phyloP scores from a whole-genome alignment of 2,329 filamentous ascomycete species.

The Colletotrichum plurivorum region DNA sequence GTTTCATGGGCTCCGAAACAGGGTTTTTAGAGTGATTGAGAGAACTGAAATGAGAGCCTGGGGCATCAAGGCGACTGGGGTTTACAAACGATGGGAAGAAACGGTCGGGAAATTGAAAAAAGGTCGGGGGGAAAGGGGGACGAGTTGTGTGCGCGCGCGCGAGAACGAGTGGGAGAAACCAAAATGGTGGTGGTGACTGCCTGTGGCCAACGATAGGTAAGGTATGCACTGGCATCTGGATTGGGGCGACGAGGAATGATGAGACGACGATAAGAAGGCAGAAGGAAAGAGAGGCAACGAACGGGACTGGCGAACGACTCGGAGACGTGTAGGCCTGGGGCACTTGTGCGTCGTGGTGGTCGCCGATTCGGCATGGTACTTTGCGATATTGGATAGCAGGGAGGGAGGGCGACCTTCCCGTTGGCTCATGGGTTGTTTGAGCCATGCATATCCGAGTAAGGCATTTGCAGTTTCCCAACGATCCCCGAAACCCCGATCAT shows the following conservation, averaged over 20 bases:
- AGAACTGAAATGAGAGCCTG: neutral
- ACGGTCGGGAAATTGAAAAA: neutral
- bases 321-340: slow-evolving; percentile 21
- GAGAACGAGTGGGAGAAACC: no score
- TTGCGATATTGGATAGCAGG: slow-evolving; percentile 15
- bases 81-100: neutral
- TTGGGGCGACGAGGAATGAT: neutral
- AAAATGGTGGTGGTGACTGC: slow-evolving; percentile 2
- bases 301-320: neutral
- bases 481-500: slow-evolving; percentile 25
- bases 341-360: slow-evolving; percentile 30
- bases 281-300: neutral
- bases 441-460: slow-evolving; percentile 32
- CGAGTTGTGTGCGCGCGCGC: neutral
- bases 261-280: slow-evolving; percentile 11
- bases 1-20: slow-evolving; percentile 27
- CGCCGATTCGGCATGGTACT: slow-evolving; percentile 30
- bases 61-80: slow-evolving; percentile 14
- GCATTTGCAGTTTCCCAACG: slow-evolving; percentile 24
- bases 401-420: slow-evolving; percentile 20
- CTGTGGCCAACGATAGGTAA: neutral
- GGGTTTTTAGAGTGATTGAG: slow-evolving; percentile 15
- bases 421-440: slow-evolving; percentile 33
- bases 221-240: slow-evolving; percentile 7
- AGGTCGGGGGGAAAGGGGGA: neutral